Evolutionary conservation across 768 basidiomycete genomes (phyloP).

Genomic region (Macrolepiota albuminosa): DNA sequence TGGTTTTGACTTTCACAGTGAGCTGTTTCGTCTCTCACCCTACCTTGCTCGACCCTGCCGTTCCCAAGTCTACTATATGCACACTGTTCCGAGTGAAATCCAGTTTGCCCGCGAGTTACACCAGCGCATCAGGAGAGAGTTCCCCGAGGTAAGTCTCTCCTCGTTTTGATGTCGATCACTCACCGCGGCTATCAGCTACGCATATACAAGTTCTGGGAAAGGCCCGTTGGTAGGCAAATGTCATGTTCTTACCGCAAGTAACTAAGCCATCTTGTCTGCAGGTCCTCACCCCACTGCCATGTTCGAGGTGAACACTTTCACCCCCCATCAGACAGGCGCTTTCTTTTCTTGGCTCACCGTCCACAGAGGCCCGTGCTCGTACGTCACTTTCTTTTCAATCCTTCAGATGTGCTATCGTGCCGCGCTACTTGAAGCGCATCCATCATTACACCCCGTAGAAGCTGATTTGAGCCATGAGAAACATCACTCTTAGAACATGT

Average conservation of each 20-base stretch:
- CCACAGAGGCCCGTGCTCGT: conserved; percentile 70
- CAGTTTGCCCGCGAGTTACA: conserved; percentile 53
- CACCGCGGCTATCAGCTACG: conserved; percentile 38
- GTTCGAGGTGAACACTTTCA: conserved; percentile 69
- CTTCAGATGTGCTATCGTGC: no score
- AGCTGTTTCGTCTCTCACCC: conserved; percentile 15
- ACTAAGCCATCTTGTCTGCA: conserved; percentile 9
- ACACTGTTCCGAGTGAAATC: conserved; percentile 32
- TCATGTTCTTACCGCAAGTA: neutral
- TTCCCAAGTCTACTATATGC: conserved; percentile 58
- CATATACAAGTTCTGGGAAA: conserved; percentile 59
- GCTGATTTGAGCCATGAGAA: neutral
- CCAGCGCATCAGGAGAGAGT: conserved; percentile 55
- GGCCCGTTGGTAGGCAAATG: conserved; percentile 44
- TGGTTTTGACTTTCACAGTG: conserved; percentile 73
- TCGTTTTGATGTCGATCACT: neutral
- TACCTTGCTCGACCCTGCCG: neutral
- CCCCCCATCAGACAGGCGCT: conserved; percentile 63
- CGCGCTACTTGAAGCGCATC: no score
- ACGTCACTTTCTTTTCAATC: conserved; percentile 20
- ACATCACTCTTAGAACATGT: neutral
- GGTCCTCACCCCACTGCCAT: conserved; percentile 68
- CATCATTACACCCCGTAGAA: neutral
- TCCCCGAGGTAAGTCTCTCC: conserved; percentile 52
- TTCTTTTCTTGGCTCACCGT: conserved; percentile 66